Conservation (phyloP, 1,284 basidiomycete genomes). For the Pyrrhoderma noxium region DNA sequence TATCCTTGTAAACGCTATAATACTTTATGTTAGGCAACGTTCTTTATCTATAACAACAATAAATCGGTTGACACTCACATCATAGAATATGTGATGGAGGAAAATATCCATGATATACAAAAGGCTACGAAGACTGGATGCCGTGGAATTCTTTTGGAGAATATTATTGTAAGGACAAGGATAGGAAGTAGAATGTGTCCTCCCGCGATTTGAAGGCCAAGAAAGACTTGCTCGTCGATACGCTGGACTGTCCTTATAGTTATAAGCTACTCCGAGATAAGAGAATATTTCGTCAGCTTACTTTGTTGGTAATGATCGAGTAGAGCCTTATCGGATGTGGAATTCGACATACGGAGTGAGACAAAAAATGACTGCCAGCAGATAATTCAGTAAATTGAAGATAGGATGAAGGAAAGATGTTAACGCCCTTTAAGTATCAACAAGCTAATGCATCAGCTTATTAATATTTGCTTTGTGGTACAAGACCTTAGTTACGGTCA, state of each 20-base stretch:
- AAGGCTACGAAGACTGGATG: constrained; percentile 19
- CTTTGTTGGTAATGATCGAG: constrained; percentile 11
- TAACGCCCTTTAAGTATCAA: no score
- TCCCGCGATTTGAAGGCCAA: constrained; percentile 19
- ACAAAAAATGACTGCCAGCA: no score
- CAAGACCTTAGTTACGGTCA: no score
- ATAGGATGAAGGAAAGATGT: no score
- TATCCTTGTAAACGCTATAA: constrained; percentile 13
- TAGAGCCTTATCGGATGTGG: neutral
- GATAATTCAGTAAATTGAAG: no score
- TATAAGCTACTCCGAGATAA: neutral
- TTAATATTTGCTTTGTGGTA: no score
- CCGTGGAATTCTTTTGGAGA: constrained; percentile 14
- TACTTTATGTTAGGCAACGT: no score
- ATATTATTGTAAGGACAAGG: constrained; percentile 17
- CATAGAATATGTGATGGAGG: constrained; percentile 16
- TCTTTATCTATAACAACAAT: no score
- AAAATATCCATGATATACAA: constrained; percentile 18
- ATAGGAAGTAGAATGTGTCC: constrained; percentile 18
- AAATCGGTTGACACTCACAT: constrained; percentile 13
- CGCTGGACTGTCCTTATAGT: constrained; percentile 10
- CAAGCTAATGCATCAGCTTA: no score
- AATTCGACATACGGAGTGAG: neutral
- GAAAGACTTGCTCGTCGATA: constrained; percentile 13
- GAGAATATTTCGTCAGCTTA: neutral